Base-by-base conservation (phyloP, 352 stramenopile genomes). In the Phytopythium oedochilum region DNA sequence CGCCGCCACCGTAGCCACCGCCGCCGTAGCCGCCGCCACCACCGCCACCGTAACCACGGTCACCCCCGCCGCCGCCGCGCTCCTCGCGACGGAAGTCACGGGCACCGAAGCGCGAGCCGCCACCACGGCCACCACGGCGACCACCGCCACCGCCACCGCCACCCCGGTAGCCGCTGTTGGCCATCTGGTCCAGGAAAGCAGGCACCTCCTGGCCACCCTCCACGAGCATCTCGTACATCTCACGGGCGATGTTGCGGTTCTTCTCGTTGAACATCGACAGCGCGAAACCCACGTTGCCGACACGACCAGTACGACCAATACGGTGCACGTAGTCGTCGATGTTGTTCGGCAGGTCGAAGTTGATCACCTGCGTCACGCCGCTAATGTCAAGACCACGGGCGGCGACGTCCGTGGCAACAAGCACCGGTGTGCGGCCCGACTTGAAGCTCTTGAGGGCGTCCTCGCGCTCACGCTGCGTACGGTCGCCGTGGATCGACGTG, bases 261-360 rank as follows among this genome's bases (percentile, higher is more conserved):
- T 97, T 98, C 55, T 99, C 96, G 75, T 99, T 99, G 63, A 99
- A 93, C 80, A 99, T 98, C 66, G 95, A 98, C 20, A 98, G 75
- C n/a, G 95, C 95, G 58, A 94, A 82, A 61, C 97, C 97, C 23
- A 96, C 84, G 73, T 99, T 99, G 66, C 98, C 97, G 46, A 98
- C 97, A 88, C 98, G 93, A 40, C 97, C 97, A 14, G 98, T 99
- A 89, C 97, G 94, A 63, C 98, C 98, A 73, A 99, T 99, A 70
- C 97, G 85, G 74, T 99, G 97, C 10, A 99, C 96, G 72, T 99
- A 99, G 73, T 98, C 92, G 55, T 99, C 97, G 60, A 99, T 98
- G 86, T 98, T 99, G 69, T 88, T 98, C 32, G 97, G 96, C 55
- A 98, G 81, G 75, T 99, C 96, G 66, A 98, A 99, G 70, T 99